phyloP scores from a whole-genome alignment of 768 basidiomycete species.

The Suillus clintonianus region DNA sequence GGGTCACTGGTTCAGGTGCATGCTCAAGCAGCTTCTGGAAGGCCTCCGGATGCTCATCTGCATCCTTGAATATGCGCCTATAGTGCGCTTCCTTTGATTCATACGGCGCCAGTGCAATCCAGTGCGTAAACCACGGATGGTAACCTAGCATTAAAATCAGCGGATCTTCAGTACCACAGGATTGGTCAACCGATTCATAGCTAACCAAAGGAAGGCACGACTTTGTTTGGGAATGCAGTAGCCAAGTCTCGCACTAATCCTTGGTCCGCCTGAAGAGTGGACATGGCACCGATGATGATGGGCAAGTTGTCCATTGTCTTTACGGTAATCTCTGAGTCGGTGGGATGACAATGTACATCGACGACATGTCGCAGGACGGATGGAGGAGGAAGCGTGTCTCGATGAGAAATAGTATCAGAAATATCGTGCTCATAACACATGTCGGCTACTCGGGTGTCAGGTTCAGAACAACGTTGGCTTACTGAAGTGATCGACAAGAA shows the following conservation, averaged over 20 bases:
- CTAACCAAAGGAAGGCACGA: conserved; percentile 90
- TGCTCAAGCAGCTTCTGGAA: conserved; percentile 60
- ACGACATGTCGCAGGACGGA: conserved; percentile 66
- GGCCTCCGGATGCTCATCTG: conserved; percentile 32
- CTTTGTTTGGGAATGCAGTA: conserved; percentile 55
- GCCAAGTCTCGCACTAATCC: conserved; percentile 68
- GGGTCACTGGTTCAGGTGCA: conserved; percentile 73
- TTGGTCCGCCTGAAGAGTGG: conserved; percentile 69
- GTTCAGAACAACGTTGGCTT: too few relatives aligned
- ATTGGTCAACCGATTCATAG: conserved; percentile 12
- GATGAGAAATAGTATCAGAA: conserved; percentile 4
- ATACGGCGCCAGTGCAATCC: conserved; percentile 52
- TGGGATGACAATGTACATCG: conserved; percentile 94
- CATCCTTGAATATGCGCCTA: conserved; percentile 59
- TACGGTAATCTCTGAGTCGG: conserved; percentile 59
- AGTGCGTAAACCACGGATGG: conserved; percentile 93
- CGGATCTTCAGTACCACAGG: conserved; percentile 12
- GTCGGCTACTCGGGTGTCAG: background rate
- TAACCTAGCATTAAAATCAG: conserved; percentile 55
- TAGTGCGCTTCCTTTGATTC: conserved; percentile 76
- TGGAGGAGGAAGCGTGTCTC: conserved; percentile 23
- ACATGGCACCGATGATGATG: conserved; percentile 85
- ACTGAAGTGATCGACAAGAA: background rate
- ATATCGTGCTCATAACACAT: conserved; percentile 1
- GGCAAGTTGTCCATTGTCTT: conserved; percentile 54